Percentiles rank a stretch among this genome's conserved stretches.
phyloP scores from a whole-genome alignment of 2,329 filamentous ascomycete genomes.

The Colletotrichum noveboracense region DNA sequence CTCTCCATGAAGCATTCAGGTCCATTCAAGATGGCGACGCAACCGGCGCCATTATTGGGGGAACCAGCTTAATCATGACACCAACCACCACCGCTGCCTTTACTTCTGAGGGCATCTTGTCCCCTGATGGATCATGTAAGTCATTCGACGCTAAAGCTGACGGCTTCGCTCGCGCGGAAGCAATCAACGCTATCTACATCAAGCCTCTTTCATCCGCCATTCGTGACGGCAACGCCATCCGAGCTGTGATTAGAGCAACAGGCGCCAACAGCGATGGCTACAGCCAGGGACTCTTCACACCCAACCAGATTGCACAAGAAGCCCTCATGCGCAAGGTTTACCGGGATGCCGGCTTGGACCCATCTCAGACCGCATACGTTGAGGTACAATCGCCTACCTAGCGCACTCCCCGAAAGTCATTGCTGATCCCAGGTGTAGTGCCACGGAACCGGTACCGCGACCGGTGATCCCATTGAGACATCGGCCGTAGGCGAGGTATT shows the following conservation, averaged over 20 bases:
- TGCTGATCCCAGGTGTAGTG: conserved; percentile 19
- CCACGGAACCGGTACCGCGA: conserved; percentile 43
- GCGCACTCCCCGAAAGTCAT: accelerated
- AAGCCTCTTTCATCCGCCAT: conserved; percentile 46
- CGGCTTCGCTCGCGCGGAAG: conserved; percentile 50
- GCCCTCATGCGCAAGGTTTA: conserved; percentile 17
- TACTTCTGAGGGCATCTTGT: conserved; percentile 18
- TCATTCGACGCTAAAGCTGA: conserved; percentile 40
- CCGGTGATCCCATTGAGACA: conserved; percentile 53
- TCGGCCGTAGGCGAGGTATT: conserved; percentile 30
- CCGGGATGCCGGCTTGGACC: background rate
- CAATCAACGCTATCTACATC: conserved; percentile 40
- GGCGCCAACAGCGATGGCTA: conserved; percentile 38
- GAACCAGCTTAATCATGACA: conserved; percentile 28
- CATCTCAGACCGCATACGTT: background rate
- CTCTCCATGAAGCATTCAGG: conserved; percentile 26
- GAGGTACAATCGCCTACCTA: conserved; percentile 22
- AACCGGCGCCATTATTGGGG: conserved; percentile 26
- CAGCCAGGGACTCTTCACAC: conserved; percentile 39
- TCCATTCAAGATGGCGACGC: conserved; percentile 22
- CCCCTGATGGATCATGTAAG: conserved; percentile 18
- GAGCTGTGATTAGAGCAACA: conserved; percentile 33
- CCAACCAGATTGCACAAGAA: conserved; percentile 40
- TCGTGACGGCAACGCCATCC: conserved; percentile 41
- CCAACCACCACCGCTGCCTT: conserved; percentile 25